Conservation (phyloP, 2,329 filamentous ascomycete genomes). For the Ophiostoma piceae region DNA sequence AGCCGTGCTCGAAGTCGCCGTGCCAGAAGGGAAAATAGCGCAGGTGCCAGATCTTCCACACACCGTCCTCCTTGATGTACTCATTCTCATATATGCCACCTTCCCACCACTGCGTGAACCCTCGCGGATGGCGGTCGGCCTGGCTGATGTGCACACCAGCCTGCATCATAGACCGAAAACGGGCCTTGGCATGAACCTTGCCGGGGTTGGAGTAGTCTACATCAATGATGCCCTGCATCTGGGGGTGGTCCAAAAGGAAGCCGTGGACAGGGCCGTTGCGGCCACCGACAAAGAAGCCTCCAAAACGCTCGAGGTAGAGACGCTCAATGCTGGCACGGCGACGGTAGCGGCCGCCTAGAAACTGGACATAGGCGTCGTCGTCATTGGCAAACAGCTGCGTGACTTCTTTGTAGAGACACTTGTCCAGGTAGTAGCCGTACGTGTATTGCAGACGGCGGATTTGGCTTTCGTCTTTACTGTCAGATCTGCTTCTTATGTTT, state of each 20-base stretch:
- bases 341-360: constrained; percentile 50
- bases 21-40: constrained; percentile 57
- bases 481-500: not conserved
- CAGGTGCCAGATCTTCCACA: constrained; percentile 51
- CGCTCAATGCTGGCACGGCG: constrained; percentile 47
- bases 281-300: constrained; percentile 46
- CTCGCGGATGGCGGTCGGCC: constrained; percentile 46
- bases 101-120: constrained; percentile 54
- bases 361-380: constrained; percentile 51
- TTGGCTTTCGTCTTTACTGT: constrained; percentile 45
- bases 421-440: constrained; percentile 56
- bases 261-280: constrained; percentile 53
- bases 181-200: constrained; percentile 41
- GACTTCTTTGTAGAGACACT: constrained; percentile 53
- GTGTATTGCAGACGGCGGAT: constrained; percentile 53
- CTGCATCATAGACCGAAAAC: constrained; percentile 52
- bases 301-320: constrained; percentile 50
- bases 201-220: constrained; percentile 38
- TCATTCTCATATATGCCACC: constrained; percentile 56
- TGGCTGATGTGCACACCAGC: constrained; percentile 50
- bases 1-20: constrained; percentile 48
- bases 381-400: constrained; percentile 47
- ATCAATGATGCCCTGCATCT: constrained; percentile 54
- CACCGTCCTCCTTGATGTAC: constrained; percentile 51
- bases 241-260: constrained; percentile 53